Evolutionary conservation across 768 basidiomycete species (phyloP).

Genomic region (Podaxis pistillaris): DNA sequence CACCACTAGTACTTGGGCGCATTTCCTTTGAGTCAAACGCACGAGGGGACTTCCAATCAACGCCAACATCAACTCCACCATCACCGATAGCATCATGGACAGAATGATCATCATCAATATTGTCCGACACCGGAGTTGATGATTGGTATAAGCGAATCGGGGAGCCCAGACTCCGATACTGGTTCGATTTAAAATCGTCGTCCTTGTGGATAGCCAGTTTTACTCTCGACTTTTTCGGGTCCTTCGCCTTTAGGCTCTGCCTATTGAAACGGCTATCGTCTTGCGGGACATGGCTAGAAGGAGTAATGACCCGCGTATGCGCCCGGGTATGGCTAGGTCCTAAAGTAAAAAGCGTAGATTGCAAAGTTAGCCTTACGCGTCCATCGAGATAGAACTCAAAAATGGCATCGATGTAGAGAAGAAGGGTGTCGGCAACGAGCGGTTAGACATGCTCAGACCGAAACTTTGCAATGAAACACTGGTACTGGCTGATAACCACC

Average conservation of each 20-base stretch:
- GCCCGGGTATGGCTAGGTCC: not conserved
- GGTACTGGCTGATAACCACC: not conserved
- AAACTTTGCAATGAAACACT: not conserved
- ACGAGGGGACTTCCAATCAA: not conserved
- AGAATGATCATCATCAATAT: conserved; percentile 7
- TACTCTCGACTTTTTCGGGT: not conserved
- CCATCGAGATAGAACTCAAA: not conserved
- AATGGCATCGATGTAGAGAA: not conserved
- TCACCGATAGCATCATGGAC: conserved; percentile 3
- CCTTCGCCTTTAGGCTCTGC: not conserved
- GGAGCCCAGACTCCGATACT: not conserved
- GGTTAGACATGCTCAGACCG: not conserved
- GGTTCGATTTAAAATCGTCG: not conserved
- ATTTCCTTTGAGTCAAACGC: not conserved
- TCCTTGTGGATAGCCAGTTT: not conserved
- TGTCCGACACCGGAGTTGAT: conserved; percentile 7
- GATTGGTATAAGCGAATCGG: not conserved
- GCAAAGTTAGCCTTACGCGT: not conserved
- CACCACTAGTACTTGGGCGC: not conserved
- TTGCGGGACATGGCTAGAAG: not conserved
- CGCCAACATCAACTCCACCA: not conserved
- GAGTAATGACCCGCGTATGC: not conserved
- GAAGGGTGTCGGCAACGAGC: conserved; percentile 1
- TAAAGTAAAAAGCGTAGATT: not conserved
- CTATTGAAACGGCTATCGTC: not conserved